Conservation (phyloP, 1,284 basidiomycete genomes). For the Cutaneotrichosporon mucoides region DNA sequence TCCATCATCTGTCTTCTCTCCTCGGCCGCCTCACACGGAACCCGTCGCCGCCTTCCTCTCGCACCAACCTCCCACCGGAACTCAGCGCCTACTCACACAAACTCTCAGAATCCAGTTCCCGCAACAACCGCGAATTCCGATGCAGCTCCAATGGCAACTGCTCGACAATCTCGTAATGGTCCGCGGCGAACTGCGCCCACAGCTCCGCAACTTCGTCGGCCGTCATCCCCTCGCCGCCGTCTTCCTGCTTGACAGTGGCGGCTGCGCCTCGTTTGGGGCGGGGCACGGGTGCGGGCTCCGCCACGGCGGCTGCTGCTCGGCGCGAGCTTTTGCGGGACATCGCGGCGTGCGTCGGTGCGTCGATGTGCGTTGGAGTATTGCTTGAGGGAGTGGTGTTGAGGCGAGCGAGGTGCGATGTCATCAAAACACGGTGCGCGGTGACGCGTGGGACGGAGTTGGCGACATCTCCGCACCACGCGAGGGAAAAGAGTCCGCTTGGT, state of each 20-base stretch:
- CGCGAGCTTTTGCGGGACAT: slow-evolving; percentile 5
- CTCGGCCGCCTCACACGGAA: no score
- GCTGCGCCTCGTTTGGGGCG: not conserved
- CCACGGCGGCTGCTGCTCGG: not conserved
- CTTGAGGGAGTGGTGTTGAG: no score
- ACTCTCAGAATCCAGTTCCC: slow-evolving; percentile 75
- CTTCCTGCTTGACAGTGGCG: not conserved
- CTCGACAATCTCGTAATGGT: slow-evolving; percentile 77
- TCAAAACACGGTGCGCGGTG: not conserved
- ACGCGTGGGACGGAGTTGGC: not conserved
- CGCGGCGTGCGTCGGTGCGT: no score
- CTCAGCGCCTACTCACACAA: no score
- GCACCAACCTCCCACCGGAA: no score
- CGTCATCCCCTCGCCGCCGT: slow-evolving; percentile 13
- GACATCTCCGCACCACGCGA: not conserved
- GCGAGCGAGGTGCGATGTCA: not conserved
- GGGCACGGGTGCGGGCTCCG: not conserved
- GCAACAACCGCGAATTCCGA: slow-evolving; percentile 69
- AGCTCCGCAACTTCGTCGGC: slow-evolving; percentile 51
- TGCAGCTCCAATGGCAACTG: slow-evolving; percentile 80
- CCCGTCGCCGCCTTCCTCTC: no score
- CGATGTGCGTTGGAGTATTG: no score
- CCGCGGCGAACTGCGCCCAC: slow-evolving; percentile 73
- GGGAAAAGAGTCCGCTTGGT: not conserved
- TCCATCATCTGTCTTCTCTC: no score